Evolutionary conservation across 1,139 yeast species (phyloP).

Genomic region (Lodderomyces pseudojiufengensis): DNA sequence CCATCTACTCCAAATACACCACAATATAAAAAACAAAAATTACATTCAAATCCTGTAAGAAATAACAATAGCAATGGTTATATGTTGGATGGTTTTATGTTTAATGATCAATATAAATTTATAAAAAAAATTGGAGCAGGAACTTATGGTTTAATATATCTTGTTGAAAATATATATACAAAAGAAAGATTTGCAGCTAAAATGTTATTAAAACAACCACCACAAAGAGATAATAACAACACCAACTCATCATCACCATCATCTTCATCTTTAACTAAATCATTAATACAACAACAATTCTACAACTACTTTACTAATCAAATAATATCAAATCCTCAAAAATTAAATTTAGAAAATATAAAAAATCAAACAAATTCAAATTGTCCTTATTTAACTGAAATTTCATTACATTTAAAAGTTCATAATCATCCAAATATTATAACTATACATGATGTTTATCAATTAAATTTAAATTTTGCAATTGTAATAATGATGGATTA

Average conservation of each 20-base stretch:
- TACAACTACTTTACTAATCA: conserved; percentile 26
- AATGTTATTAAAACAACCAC: conserved; percentile 53
- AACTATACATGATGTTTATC: conserved; percentile 70
- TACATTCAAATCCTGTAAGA: neutral
- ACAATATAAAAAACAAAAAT: conserved; percentile 4
- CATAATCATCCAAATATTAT: conserved; percentile 76
- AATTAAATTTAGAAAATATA: conserved; percentile 43
- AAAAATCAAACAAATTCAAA: conserved; percentile 34
- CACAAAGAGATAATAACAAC: conserved; percentile 9
- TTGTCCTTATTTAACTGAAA: conserved; percentile 58
- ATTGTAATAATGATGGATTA: conserved; percentile 75
- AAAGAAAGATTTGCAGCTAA: conserved; percentile 66
- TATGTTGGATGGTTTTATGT: conserved; percentile 23
- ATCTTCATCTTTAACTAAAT: conserved; percentile 30
- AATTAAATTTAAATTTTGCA: conserved; percentile 44
- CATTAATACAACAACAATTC: conserved; percentile 28
- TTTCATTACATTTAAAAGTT: conserved; percentile 67
- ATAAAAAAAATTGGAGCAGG: conserved; percentile 76
- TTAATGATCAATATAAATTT: conserved; percentile 26
- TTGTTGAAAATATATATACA: conserved; percentile 54
- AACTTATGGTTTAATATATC: conserved; percentile 81
- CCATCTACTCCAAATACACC: conserved; percentile 3
- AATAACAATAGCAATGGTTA: conserved; percentile 11
- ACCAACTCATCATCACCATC: conserved; percentile 16
- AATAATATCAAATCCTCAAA: conserved; percentile 16